These are phyloP conservation scores for Chionographis japonica DNA, from an alignment of 106 monocot species.

Conservation along the genomic window DNA sequence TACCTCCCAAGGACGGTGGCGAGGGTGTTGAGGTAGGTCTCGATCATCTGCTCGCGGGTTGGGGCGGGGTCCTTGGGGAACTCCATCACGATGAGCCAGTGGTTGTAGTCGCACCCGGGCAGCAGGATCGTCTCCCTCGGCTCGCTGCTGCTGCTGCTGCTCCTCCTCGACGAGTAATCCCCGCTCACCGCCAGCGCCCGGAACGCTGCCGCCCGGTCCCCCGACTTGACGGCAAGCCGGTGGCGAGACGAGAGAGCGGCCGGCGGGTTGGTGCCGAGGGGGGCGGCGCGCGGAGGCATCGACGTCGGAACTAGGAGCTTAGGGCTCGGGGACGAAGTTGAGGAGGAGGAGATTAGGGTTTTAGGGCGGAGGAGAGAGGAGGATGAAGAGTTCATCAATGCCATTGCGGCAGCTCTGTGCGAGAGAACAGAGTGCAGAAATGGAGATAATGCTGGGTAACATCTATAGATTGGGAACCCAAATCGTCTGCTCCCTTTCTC, in stretches of 20 bases:
- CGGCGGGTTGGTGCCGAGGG: not conserved
- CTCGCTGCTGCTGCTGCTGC: conserved; percentile 33
- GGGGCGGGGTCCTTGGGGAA: conserved; percentile 94
- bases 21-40: conserved; percentile 79
- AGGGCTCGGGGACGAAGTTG: not conserved
- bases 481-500: no score
- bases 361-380: conserved; percentile 1
- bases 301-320: not conserved
- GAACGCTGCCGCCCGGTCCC: not conserved
- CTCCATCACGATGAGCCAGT: conserved; percentile 97
- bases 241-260: not conserved
- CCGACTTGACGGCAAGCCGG: not conserved
- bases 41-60: conserved; percentile 93
- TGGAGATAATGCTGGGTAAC: no score
- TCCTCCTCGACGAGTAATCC: conserved; percentile 32
- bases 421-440: no score
- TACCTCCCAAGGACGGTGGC: conserved; percentile 87
- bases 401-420: conserved; percentile 15
- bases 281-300: not conserved
- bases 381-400: conserved; percentile 26
- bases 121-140: conserved; percentile 80
- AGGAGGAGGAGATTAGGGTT: not conserved
- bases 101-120: conserved; percentile 95
- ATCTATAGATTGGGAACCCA: no score
- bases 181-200: conserved; percentile 34